Base-by-base conservation (phyloP, 352 stramenopile species). In the Phytopythium helicoides region DNA sequence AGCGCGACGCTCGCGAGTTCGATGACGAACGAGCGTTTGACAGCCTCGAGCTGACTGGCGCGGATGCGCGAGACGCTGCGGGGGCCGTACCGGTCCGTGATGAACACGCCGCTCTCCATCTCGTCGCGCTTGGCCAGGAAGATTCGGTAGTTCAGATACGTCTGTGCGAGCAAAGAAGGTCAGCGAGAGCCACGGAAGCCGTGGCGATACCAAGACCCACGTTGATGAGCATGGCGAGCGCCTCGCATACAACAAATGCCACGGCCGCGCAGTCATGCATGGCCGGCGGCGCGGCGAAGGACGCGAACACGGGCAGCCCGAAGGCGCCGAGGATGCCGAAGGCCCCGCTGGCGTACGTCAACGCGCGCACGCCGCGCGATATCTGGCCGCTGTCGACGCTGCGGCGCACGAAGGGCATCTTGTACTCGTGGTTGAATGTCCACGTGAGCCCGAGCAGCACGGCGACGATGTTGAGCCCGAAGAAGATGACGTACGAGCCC, bases 371-470 rank as follows among this genome's bases (percentile, higher is more conserved):
- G 10, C 33, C 22, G 5, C 23, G 26, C 6, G 60, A 64, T 19
- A 68, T 40, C 28, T 74, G 65, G 1, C 66, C 71, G 41, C 70
- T 72, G 7, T 71, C 64, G 9, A 79, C 19, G 38, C 62, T 68
- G 31, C 59, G 56, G 22, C 64, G 57, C 38, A 85, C 48, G 33
- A 80, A 71, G 1, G 51, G 62, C 42, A 81, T 58, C 53, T 86
- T 77, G 51, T 81, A 76, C 42, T 75, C 59, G 60, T 72, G 68
- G 62, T 88, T 88, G 59, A 88, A 76, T 47, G 60, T 67, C 71
- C 74, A 85, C 47, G 62, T 68, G 51, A 76, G 52, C n/a, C 66
- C 66, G 14, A 85, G 42, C 25, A 85, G 47, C 48, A 85, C 56
- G 15, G 68, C 68, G 31, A 80, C 64, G 31, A 65, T 26, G 18